phyloP scores from a whole-genome alignment of 257 asterid genomes.

The Thymus mandschuricus region DNA sequence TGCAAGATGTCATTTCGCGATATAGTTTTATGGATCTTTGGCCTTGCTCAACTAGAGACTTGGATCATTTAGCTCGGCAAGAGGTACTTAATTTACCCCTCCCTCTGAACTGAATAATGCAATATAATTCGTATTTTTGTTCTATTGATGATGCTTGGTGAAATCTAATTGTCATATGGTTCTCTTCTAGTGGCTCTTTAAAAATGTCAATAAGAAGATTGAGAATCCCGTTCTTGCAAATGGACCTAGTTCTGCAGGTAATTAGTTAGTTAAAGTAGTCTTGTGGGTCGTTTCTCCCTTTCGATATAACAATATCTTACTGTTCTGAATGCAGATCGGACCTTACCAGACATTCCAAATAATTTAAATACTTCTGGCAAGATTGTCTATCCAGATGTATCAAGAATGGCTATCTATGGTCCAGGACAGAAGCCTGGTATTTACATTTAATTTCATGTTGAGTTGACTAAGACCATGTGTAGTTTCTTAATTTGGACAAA shows the following conservation, averaged over 20 bases:
- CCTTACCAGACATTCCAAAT: slow-evolving; percentile 45
- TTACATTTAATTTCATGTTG: background rate
- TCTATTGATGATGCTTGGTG: background rate
- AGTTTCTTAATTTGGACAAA: slow-evolving; percentile 8
- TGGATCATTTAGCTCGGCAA: slow-evolving; percentile 89
- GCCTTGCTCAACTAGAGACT: slow-evolving; percentile 96
- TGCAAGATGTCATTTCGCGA: slow-evolving; percentile 88
- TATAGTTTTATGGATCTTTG: slow-evolving; percentile 93
- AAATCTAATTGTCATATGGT: slow-evolving; percentile 5
- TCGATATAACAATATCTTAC: slow-evolving; percentile 4
- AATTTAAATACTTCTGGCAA: slow-evolving; percentile 58
- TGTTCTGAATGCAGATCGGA: slow-evolving; percentile 55
- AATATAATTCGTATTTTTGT: slow-evolving; percentile 19
- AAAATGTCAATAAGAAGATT: slow-evolving; percentile 64
- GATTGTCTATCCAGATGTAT: slow-evolving; percentile 78
- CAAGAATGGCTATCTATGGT: slow-evolving; percentile 69
- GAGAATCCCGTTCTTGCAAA: slow-evolving; percentile 58
- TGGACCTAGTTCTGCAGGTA: slow-evolving; percentile 67
- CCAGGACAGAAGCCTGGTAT: slow-evolving; percentile 76
- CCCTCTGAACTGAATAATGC: slow-evolving; percentile 15
- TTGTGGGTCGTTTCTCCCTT: slow-evolving; percentile 17
- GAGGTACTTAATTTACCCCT: slow-evolving; percentile 57
- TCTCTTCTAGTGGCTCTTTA: slow-evolving; percentile 69
- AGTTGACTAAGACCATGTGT: slow-evolving; percentile 15
- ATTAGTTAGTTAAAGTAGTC: slow-evolving; percentile 8